Base-by-base conservation (phyloP, 179 eudicot genomes). In the Camellia oleifera region DNA sequence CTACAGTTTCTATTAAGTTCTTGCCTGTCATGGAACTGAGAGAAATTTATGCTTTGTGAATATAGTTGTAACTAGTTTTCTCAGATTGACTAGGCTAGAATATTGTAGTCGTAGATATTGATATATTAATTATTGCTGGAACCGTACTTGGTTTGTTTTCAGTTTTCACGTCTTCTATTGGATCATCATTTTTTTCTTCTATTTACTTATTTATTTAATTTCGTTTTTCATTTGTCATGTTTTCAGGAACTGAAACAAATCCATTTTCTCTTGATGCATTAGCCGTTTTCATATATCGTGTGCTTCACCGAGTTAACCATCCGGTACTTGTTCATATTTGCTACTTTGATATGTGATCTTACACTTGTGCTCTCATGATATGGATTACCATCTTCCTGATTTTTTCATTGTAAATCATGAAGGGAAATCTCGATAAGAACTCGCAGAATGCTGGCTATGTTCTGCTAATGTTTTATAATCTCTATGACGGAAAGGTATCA, bases 361-460 rank as follows among this genome's bases (percentile, higher is more conserved):
- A 45, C 32, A 14, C 45, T 13, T 23, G 1, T 9, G 70, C 48
- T 58, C 61, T 46, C 77, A 2, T 45, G 5, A 7, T 74, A 40
- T 69, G 54, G 3, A 17, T 40, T 71, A 66, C 56, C 40, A 58
- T 68, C 26, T 64, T n/a, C 32, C 52, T 74, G 62, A 42, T 66
- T 65, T 32, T 79, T 76, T 69, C 69, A 62, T 65, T 42, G 64
- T 68, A 56, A 64, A 60, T 80, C 52, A 71, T 83, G 80, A 78
- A 96, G 99, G 99, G 99, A 69, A 94, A 91, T 89, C 98, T 96
- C 74, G 98, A 96, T 82, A 90, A 88, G 83, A 84, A 93, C 81
- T 90, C 94, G 81, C 90, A 92, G 73, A 92, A 92, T 87, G 93
- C 91, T 75, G 98, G 99, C 75, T 92, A 89, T 85, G 97, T 96